phyloP scores from a whole-genome alignment of 1,139 yeast species.

The Pichia terricola region DNA sequence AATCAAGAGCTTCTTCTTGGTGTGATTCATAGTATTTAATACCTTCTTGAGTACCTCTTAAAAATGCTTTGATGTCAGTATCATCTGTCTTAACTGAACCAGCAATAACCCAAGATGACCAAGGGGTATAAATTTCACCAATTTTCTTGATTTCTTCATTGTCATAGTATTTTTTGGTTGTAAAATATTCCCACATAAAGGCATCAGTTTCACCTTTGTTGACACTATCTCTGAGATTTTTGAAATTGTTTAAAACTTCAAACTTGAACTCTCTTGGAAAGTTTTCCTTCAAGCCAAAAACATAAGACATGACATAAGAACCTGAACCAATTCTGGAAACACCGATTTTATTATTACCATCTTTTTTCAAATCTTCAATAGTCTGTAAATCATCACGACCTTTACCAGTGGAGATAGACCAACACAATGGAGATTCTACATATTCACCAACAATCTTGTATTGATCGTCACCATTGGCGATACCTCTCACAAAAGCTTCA shows the following conservation, averaged over 20 bases:
- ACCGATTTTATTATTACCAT: conserved; percentile 54
- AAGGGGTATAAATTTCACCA: conserved; percentile 87
- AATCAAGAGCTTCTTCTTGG: conserved; percentile 55
- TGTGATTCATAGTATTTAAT: conserved; percentile 52
- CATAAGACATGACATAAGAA: conserved; percentile 84
- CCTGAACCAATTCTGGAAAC: conserved; percentile 90
- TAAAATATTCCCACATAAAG: conserved; percentile 94
- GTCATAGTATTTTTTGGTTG: conserved; percentile 79
- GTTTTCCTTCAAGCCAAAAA: conserved; percentile 56
- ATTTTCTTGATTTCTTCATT: conserved; percentile 67
- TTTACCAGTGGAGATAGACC: conserved; percentile 81
- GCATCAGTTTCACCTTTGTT: conserved; percentile 62
- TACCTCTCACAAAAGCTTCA: conserved; percentile 81
- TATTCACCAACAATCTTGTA: conserved; percentile 72
- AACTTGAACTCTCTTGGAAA: conserved; percentile 35
- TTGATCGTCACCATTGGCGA: conserved; percentile 44
- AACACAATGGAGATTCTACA: conserved; percentile 72
- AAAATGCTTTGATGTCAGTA: conserved; percentile 19
- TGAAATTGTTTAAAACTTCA: conserved; percentile 57
- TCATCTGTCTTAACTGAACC: conserved; percentile 33
- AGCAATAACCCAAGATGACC: conserved; percentile 91
- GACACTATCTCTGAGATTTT: conserved; percentile 71
- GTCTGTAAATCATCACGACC: conserved; percentile 43
- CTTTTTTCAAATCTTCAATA: conserved; percentile 37
- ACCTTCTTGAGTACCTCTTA: conserved; percentile 52